A percentile compares a stretch with the other conserved stretches of the same genome.
These are phyloP conservation scores for Leucaena leucocephala DNA, from an alignment of 306 rosid genomes.

Conservation along the genomic window DNA sequence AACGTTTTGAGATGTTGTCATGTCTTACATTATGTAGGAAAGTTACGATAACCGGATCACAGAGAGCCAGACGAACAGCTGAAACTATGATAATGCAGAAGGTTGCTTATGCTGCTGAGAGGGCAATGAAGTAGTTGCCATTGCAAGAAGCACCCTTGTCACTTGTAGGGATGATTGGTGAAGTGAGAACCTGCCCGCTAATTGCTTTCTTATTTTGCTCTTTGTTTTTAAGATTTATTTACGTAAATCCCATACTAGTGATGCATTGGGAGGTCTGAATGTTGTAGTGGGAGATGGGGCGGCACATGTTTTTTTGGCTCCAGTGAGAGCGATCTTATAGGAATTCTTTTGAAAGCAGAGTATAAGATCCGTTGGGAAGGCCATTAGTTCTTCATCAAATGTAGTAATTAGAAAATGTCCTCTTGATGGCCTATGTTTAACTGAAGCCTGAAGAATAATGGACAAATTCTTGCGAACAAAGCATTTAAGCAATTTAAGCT, in stretches of 20 bases:
- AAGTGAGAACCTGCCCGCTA: constrained; percentile 44
- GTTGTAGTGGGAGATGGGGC: constrained; percentile 48
- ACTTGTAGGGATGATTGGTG: constrained; percentile 30
- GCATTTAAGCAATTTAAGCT: neutral
- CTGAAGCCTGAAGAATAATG: neutral
- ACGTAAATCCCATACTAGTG: constrained; percentile 39
- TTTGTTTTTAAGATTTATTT: constrained; percentile 46
- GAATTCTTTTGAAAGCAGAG: constrained; percentile 20
- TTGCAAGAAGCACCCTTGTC: constrained; percentile 31
- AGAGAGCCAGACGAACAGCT: constrained; percentile 81
- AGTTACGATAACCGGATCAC: constrained; percentile 91
- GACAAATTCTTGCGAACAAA: neutral
- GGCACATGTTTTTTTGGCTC: constrained; percentile 34
- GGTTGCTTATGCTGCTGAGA: constrained; percentile 87
- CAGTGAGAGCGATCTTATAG: constrained; percentile 44
- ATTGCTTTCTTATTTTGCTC: constrained; percentile 45
- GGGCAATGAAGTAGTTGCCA: constrained; percentile 55
- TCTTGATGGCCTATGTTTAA: neutral
- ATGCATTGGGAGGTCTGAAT: constrained; percentile 42
- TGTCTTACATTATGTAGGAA: constrained; percentile 63
- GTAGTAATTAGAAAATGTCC: constrained; percentile 48
- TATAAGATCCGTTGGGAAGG: constrained; percentile 45
- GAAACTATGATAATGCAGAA: constrained; percentile 95
- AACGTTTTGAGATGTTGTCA: neutral
- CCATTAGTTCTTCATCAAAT: constrained; percentile 52